Percentiles rank a stretch among this genome's conserved stretches.
These are phyloP conservation scores for Didymella exigua DNA, from an alignment of 2,329 filamentous ascomycete species.

Conservation along the genomic window DNA sequence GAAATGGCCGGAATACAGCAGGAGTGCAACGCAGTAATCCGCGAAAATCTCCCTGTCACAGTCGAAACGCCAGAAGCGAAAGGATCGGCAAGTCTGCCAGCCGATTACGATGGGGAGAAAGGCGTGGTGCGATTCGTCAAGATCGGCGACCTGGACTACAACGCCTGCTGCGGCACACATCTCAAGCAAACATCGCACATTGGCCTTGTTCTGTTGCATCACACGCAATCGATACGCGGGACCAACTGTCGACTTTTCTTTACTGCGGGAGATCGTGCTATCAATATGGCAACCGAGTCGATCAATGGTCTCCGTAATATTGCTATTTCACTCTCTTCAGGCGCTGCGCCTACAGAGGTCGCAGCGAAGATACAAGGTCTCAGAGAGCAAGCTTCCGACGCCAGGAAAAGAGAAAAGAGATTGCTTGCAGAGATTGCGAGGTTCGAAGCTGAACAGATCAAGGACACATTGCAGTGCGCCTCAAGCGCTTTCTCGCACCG, in stretches of 20 bases:
- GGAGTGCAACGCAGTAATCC: slow-evolving; percentile 36
- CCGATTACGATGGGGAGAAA: slow-evolving; percentile 41
- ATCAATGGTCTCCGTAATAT: slow-evolving; percentile 37
- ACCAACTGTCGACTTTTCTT: slow-evolving; percentile 43
- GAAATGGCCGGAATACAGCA: slow-evolving; percentile 36
- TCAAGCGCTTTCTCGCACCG: slow-evolving; percentile 33
- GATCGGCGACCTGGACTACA: slow-evolving; percentile 43
- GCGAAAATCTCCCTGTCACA: slow-evolving; percentile 35
- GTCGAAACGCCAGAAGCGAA: slow-evolving; percentile 40
- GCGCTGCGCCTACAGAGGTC: slow-evolving; percentile 31
- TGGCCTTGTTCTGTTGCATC: slow-evolving; percentile 38
- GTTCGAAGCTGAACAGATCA: slow-evolving; percentile 36
- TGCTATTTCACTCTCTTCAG: slow-evolving; percentile 33
- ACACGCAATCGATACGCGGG: slow-evolving; percentile 37
- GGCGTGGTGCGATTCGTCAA: slow-evolving; percentile 42
- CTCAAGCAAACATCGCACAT: slow-evolving; percentile 42
- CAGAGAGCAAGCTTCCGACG: slow-evolving; percentile 31
- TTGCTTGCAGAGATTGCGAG: slow-evolving; percentile 36
- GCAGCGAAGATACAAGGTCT: slow-evolving; percentile 32
- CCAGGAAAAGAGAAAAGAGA: slow-evolving; percentile 36
- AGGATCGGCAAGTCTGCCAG: slow-evolving; percentile 34
- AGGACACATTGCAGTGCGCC: slow-evolving; percentile 18
- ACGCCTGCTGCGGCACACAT: slow-evolving; percentile 45
- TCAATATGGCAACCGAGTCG: slow-evolving; percentile 32
- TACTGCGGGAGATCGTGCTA: slow-evolving; percentile 39